Evolutionary conservation across 352 stramenopile genomes (phyloP).

Genomic region (Globisporangium apiculatum): DNA sequence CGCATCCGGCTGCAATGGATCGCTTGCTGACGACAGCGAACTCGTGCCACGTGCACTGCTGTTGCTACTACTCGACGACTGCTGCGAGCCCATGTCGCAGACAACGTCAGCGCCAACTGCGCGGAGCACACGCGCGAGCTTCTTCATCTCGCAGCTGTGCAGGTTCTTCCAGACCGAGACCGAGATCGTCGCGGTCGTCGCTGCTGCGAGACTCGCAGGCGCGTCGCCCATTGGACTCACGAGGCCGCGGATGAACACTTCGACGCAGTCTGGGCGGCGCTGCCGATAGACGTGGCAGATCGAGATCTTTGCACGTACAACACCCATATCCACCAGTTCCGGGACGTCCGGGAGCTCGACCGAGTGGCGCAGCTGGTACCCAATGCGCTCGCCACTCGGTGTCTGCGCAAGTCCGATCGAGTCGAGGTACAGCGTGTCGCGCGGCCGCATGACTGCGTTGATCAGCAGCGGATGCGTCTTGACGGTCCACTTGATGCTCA

Average conservation of each 20-base stretch:
- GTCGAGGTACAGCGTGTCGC: conserved; percentile 53
- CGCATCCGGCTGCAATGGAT: neutral
- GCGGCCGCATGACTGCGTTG: conserved; percentile 35
- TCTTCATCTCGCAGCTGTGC: conserved; percentile 9
- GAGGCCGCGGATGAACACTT: conserved; percentile 27
- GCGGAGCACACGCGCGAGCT: conserved; percentile 9
- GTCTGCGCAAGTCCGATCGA: conserved; percentile 32
- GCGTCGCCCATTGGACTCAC: conserved; percentile 4
- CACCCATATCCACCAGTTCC: conserved; percentile 21
- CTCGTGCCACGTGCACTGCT: neutral
- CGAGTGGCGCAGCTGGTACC: conserved; percentile 52
- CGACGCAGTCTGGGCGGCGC: conserved; percentile 27
- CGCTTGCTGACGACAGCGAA: neutral
- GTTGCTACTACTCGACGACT: neutral
- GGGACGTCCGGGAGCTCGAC: conserved; percentile 42
- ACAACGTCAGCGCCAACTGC: neutral
- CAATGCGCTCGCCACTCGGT: conserved; percentile 32
- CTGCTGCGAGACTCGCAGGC: neutral
- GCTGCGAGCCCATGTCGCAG: neutral
- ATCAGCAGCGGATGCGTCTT: conserved; percentile 30
- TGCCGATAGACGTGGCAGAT: conserved; percentile 44
- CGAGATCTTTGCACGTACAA: conserved; percentile 45
- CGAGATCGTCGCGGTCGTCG: neutral
- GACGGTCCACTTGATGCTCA: conserved; percentile 47
- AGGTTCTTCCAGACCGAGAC: conserved; percentile 7